A percentile compares a stretch with the other conserved stretches of the same genome.
Evolutionary conservation across 441 rosid genomes (phyloP).

Genomic region (Cnidoscolus chayamansa): DNA sequence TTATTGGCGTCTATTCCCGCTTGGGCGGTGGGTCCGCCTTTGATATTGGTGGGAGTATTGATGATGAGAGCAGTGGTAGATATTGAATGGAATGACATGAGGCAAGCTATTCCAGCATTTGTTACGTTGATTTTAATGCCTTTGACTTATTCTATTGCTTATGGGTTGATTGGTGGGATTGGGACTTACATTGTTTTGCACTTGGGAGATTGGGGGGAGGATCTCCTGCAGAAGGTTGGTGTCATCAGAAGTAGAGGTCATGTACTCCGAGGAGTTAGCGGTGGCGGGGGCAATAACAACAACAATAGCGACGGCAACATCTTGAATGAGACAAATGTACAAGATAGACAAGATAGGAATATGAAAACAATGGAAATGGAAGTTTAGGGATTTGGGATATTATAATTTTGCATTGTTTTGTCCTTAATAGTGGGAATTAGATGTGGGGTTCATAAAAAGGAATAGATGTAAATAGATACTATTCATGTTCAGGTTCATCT

Average conservation of each 20-base stretch:
- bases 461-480: too few relatives aligned
- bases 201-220: constrained; percentile 64
- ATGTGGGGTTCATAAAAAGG: too few relatives aligned
- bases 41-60: constrained; percentile 81
- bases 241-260: constrained; percentile 26
- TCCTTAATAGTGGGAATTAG: not conserved
- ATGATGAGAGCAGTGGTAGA: constrained; percentile 92
- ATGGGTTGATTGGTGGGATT: constrained; percentile 81
- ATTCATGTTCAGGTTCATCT: too few relatives aligned
- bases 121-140: constrained; percentile 78
- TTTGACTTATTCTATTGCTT: constrained; percentile 80
- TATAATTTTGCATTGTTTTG: not conserved
- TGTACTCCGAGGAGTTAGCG: too few relatives aligned
- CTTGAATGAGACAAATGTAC: constrained; percentile 1
- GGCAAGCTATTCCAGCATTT: constrained; percentile 79
- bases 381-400: constrained; percentile 30
- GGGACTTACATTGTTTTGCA: constrained; percentile 67
- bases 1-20: constrained; percentile 79
- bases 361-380: constrained; percentile 38
- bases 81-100: constrained; percentile 81
- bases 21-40: constrained; percentile 98
- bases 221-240: constrained; percentile 38
- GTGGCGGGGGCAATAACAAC: not conserved
- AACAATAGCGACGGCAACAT: too few relatives aligned
- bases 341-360: constrained; percentile 14